Evolutionary conservation across 1,284 basidiomycete genomes (phyloP).

Genomic region (Cryptococcus neoformans): DNA sequence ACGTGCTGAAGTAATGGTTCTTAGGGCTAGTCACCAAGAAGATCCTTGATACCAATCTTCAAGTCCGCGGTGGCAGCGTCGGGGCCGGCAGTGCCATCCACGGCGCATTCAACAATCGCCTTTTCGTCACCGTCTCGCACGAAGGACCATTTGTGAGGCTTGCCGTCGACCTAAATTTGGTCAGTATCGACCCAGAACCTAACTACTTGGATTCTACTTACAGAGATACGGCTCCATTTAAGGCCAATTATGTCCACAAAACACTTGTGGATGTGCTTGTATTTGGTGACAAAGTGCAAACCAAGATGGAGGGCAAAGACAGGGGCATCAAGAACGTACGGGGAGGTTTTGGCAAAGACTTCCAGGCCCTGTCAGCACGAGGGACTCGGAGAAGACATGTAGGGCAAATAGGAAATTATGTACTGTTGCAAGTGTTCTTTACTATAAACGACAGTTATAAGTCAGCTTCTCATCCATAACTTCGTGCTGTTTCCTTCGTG

Average conservation of each 20-base stretch:
- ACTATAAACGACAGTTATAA: constrained; percentile 52
- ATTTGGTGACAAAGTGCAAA: constrained; percentile 78
- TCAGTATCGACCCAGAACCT: neutral
- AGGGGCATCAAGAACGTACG: constrained; percentile 76
- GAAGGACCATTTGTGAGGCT: constrained; percentile 76
- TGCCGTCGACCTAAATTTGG: constrained; percentile 42
- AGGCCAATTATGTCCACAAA: constrained; percentile 75
- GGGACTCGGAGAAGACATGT: constrained; percentile 12
- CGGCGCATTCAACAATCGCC: constrained; percentile 64
- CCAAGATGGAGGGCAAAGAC: constrained; percentile 83
- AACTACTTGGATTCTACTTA: constrained; percentile 36
- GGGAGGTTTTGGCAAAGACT: constrained; percentile 81
- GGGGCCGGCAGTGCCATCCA: constrained; percentile 63
- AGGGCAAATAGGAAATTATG: constrained; percentile 25
- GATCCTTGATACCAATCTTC: constrained; percentile 67
- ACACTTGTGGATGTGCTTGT: constrained; percentile 71
- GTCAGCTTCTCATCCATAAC: neutral
- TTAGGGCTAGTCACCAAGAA: constrained; percentile 58
- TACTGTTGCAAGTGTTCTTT: constrained; percentile 91
- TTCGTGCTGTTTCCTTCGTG: neutral
- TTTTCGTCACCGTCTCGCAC: constrained; percentile 88
- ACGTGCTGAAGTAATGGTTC: constrained; percentile 24
- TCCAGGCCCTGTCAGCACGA: neutral
- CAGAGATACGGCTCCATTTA: constrained; percentile 78
- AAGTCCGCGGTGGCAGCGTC: constrained; percentile 57